A percentile compares a stretch with the other conserved stretches of the same genome.
Evolutionary conservation across 2,329 filamentous ascomycete species (phyloP).

Genomic region (Aspergillus amoenus): DNA sequence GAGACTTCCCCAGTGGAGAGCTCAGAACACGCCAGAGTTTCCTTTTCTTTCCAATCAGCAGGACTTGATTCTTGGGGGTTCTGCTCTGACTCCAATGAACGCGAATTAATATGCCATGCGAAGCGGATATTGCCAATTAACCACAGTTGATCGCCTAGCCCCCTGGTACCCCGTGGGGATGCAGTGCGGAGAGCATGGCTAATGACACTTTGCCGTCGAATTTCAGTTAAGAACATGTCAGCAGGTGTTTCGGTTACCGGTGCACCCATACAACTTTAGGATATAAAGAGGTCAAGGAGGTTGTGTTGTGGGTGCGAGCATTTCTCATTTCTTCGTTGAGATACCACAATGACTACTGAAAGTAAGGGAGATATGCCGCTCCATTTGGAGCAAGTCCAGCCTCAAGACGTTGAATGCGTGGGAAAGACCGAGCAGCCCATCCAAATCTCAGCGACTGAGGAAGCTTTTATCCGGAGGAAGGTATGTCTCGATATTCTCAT

Average conservation of each 20-base stretch:
- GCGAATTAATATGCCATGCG: no score
- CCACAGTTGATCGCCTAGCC: not conserved
- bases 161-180: constrained; percentile 2
- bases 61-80: not conserved
- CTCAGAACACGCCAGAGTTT: not conserved
- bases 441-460: not conserved
- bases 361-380: not conserved
- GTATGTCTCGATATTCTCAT: not conserved
- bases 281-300: constrained; percentile 2
- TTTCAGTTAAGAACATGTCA: no score
- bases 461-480: constrained; percentile 3
- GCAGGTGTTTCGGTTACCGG: no score
- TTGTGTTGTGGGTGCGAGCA: not conserved
- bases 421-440: not conserved
- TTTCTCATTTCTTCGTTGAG: no score
- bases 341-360: not conserved
- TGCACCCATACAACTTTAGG: not conserved
- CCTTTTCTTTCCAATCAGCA: not conserved
- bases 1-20: not conserved
- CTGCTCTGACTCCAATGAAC: not conserved
- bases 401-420: not conserved
- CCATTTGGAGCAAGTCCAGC: not conserved
- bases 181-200: not conserved
- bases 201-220: not conserved
- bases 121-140: constrained; percentile 3